Percentiles rank a stretch among this genome's conserved stretches.
Conservation (phyloP, 163 green algal species). For the Trebouxiophyceae sp. region DNA sequence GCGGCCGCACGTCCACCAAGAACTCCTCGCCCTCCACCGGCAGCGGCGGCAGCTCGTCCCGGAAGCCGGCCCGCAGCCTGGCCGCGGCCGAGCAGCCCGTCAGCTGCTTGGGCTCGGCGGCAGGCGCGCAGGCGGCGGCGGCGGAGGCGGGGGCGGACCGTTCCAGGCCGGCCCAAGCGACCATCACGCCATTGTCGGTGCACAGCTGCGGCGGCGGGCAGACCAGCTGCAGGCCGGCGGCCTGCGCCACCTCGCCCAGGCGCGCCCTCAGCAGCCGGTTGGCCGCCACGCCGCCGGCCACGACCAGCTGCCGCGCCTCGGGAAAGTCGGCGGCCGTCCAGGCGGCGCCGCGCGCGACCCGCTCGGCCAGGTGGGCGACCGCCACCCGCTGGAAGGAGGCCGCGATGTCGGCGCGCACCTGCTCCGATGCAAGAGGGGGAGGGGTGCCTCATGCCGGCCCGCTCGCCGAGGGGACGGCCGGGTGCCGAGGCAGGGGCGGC, state of each 20-base stretch:
- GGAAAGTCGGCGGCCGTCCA: conserved; percentile 12
- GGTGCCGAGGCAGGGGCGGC: background rate
- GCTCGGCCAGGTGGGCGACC: conserved; percentile 68
- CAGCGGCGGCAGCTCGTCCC: conserved; percentile 18
- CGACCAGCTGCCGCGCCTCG: conserved; percentile 47
- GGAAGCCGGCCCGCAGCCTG: conserved; percentile 16
- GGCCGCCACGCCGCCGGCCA: conserved; percentile 86
- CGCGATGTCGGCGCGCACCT: conserved; percentile 81
- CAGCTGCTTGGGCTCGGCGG: background rate
- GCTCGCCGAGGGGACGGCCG: no score
- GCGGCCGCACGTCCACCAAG: conserved; percentile 70
- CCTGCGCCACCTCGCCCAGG: conserved; percentile 28
- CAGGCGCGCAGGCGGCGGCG: background rate
- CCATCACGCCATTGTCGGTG: conserved; percentile 97
- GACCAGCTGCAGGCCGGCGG: conserved; percentile 63
- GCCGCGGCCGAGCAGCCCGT: background rate
- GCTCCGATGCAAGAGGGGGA: no score
- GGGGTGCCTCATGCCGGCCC: no score
- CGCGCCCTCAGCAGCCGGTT: conserved; percentile 69
- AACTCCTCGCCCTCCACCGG: conserved; percentile 19
- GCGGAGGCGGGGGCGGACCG: background rate
- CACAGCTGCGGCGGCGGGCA: conserved; percentile 78
- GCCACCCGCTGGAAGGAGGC: conserved; percentile 90
- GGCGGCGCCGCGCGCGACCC: background rate
- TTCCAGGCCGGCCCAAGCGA: conserved; percentile 78